Evolutionary conservation across 345 rosid species (phyloP).

Genomic region (Abelmoschus esculentus): DNA sequence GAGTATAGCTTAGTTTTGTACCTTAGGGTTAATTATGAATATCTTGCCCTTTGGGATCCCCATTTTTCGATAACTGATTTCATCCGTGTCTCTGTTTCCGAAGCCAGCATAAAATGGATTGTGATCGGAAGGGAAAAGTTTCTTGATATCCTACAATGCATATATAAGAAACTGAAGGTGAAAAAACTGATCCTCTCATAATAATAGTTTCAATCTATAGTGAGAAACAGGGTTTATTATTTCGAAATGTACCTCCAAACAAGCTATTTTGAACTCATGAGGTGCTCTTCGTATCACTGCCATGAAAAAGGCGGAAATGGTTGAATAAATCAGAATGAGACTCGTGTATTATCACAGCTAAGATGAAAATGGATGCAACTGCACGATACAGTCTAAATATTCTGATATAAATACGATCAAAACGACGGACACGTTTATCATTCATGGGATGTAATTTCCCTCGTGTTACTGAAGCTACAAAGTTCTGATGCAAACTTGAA

Average conservation of each 20-base stretch:
- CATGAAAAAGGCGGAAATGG: slow-evolving; percentile 10
- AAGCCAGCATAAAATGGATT: slow-evolving; percentile 94
- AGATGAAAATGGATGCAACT: not conserved
- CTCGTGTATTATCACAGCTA: not conserved
- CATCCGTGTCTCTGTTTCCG: slow-evolving; percentile 88
- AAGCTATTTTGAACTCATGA: slow-evolving; percentile 89
- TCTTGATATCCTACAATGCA: slow-evolving; percentile 64
- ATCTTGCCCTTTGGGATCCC: slow-evolving; percentile 94
- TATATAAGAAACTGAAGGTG: not conserved
- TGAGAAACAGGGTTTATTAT: not conserved
- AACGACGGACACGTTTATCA: not conserved
- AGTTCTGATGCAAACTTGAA: not conserved
- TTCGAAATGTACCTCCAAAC: slow-evolving; percentile 59
- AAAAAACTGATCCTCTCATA: not conserved
- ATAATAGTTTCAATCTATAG: not conserved
- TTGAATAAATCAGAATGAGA: slow-evolving; percentile 4
- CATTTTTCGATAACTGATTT: slow-evolving; percentile 80
- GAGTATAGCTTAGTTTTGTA: slow-evolving; percentile 4
- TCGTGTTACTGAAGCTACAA: not conserved
- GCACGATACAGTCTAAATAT: not conserved
- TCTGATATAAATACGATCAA: not conserved
- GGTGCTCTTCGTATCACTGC: slow-evolving; percentile 92
- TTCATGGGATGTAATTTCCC: not conserved
- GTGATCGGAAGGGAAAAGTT: slow-evolving; percentile 76
- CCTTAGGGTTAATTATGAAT: slow-evolving; percentile 93